Conservation (phyloP, 2,329 filamentous ascomycete genomes). For the Epichloe baconii region DNA sequence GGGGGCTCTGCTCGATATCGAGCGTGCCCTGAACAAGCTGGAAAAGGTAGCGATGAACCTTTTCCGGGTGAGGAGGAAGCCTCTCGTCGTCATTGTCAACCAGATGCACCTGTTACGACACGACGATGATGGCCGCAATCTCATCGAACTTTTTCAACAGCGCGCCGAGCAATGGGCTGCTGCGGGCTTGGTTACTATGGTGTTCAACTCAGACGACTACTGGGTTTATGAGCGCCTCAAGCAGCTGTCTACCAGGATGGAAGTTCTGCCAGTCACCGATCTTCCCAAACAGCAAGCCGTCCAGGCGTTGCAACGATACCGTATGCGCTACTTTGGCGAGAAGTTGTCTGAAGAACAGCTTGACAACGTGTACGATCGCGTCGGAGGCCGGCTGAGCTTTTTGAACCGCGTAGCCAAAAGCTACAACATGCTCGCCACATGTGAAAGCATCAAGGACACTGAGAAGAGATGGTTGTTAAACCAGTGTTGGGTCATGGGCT, state of each 20-base stretch:
- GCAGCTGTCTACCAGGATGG: slow-evolving; percentile 85
- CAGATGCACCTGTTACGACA: slow-evolving; percentile 84
- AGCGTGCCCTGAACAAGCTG: slow-evolving; percentile 92
- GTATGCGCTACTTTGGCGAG: slow-evolving; percentile 64
- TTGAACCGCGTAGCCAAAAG: slow-evolving; percentile 85
- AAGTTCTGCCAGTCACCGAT: slow-evolving; percentile 77
- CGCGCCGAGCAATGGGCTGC: slow-evolving; percentile 95
- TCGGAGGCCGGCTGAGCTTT: slow-evolving; percentile 81
- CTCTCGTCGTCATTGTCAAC: slow-evolving; percentile 88
- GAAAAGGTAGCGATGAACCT: slow-evolving; percentile 82
- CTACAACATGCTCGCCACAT: slow-evolving; percentile 64
- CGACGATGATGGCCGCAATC: slow-evolving; percentile 81
- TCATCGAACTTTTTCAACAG: slow-evolving; percentile 90
- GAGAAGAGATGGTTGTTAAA: slow-evolving; percentile 70
- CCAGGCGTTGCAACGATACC: slow-evolving; percentile 63
- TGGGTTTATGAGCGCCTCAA: slow-evolving; percentile 97
- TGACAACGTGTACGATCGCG: slow-evolving; percentile 68
- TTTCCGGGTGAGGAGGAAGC: slow-evolving; percentile 46
- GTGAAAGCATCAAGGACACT: slow-evolving; percentile 55
- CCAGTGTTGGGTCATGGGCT: slow-evolving; percentile 61
- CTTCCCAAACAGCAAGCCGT: slow-evolving; percentile 68
- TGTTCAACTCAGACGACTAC: slow-evolving; percentile 96
- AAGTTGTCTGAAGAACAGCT: slow-evolving; percentile 40
- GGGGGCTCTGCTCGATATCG: slow-evolving; percentile 85
- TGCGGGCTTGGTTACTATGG: slow-evolving; percentile 74